Evolutionary conservation across 1,284 basidiomycete species (phyloP).

Genomic region (Cryptococcus neoformans): DNA sequence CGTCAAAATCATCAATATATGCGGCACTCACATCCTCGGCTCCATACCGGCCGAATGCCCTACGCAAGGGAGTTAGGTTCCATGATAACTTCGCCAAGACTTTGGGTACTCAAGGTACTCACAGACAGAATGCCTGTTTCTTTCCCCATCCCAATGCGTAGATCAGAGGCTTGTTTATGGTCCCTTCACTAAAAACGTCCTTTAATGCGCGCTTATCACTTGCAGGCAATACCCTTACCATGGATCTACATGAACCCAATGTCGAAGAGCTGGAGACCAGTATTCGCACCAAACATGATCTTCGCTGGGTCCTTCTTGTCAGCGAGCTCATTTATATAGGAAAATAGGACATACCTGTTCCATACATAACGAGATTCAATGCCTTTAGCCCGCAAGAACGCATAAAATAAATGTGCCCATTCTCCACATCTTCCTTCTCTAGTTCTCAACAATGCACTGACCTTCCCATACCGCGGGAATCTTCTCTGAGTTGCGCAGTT

Average conservation of each 20-base stretch:
- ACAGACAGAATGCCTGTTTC: constrained; percentile 51
- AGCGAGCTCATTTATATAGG: not conserved
- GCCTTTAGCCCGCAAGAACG: constrained; percentile 48
- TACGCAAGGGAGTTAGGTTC: constrained; percentile 4
- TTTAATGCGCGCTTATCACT: not conserved
- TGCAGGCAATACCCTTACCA: constrained; percentile 26
- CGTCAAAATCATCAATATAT: constrained; percentile 49
- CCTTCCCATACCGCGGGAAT: constrained; percentile 49
- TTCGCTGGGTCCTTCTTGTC: constrained; percentile 32
- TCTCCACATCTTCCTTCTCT: constrained; percentile 52
- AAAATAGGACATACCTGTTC: constrained; percentile 10
- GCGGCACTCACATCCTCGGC: constrained; percentile 50
- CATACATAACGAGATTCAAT: constrained; percentile 50
- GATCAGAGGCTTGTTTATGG: constrained; percentile 48
- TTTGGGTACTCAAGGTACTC: constrained; percentile 1
- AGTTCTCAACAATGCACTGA: constrained; percentile 40
- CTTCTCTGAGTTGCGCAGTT: constrained; percentile 33
- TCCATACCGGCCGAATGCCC: constrained; percentile 49
- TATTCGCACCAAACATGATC: constrained; percentile 56
- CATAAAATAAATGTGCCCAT: constrained; percentile 54
- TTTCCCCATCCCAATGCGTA: constrained; percentile 54
- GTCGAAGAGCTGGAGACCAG: constrained; percentile 32
- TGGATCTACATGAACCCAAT: constrained; percentile 54
- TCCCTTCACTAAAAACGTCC: constrained; percentile 43
- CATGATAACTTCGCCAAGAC: not conserved